These are phyloP conservation scores for Cytospora piceae DNA, from an alignment of 2,329 filamentous ascomycete genomes.

Conservation along the genomic window DNA sequence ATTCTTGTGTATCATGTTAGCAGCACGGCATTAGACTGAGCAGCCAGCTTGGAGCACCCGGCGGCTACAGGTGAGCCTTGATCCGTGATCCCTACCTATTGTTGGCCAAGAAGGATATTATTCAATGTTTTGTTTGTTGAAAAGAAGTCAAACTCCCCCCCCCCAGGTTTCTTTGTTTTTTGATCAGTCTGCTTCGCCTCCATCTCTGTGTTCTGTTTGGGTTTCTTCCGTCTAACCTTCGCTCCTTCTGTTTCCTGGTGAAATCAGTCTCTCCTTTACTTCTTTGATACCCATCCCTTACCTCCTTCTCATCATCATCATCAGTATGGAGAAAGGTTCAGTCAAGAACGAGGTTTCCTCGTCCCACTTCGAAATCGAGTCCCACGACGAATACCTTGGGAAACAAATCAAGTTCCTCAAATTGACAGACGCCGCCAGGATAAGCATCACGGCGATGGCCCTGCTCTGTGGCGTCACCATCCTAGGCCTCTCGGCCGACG, in stretches of 20 bases:
- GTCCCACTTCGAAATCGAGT: conserved; percentile 55
- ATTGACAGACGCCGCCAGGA: conserved; percentile 48
- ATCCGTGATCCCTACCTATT: background rate
- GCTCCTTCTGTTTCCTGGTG: conserved; percentile 9
- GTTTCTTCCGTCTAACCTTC: background rate
- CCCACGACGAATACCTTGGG: conserved; percentile 41
- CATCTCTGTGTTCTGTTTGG: conserved; percentile 1
- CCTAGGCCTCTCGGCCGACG: conserved; percentile 58
- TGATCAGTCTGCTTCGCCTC: conserved; percentile 6
- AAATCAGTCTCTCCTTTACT: conserved; percentile 2
- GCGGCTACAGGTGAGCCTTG: conserved; percentile 13
- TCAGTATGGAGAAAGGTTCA: conserved; percentile 22
- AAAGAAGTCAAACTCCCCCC: background rate
- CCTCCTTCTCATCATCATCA: conserved; percentile 18
- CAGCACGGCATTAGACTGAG: conserved; percentile 12
- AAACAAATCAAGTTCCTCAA: conserved; percentile 43
- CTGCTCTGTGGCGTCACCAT: conserved; percentile 56
- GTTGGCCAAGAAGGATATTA: background rate
- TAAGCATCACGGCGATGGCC: conserved; percentile 54
- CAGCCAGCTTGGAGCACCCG: background rate
- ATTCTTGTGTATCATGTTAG: background rate
- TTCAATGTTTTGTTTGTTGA: conserved; percentile 6
- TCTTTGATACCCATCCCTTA: conserved; percentile 6
- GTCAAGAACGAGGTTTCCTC: conserved; percentile 37
- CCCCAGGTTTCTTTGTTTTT: conserved; percentile 12